A percentile compares a stretch with the other conserved stretches of the same genome.
Conservation (phyloP, 192 early-diverging fungal genomes). For the Coemansia sp. region DNA sequence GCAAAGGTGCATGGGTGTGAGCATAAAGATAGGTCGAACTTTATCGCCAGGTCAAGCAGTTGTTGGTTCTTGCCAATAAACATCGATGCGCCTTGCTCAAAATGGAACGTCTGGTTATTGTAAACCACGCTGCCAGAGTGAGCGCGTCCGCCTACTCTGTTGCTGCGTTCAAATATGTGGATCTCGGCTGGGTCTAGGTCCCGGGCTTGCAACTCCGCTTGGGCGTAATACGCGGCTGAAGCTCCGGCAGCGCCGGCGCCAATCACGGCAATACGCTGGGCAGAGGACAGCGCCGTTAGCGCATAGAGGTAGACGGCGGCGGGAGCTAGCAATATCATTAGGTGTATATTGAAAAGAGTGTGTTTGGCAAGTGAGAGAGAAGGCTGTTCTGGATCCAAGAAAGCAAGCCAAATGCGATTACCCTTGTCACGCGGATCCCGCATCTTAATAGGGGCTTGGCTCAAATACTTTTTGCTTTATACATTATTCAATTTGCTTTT, state of each 20-base stretch:
- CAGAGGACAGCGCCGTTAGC: background rate
- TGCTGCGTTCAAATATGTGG: conserved; percentile 31
- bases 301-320: background rate
- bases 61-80: conserved; percentile 36
- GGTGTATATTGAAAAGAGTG: background rate
- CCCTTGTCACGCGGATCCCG: conserved; percentile 4
- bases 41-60: conserved; percentile 22
- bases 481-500: background rate
- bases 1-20: conserved; percentile 36
- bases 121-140: conserved; percentile 19
- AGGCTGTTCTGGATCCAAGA: background rate
- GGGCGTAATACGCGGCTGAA: conserved; percentile 20
- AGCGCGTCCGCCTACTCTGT: conserved; percentile 25
- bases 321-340: background rate
- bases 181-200: conserved; percentile 15
- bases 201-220: conserved; percentile 12
- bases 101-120: conserved; percentile 22
- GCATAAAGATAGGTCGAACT: conserved; percentile 36
- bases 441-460: background rate
- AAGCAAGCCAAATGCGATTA: background rate
- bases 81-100: conserved; percentile 40
- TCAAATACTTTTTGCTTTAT: background rate
- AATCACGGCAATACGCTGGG: conserved; percentile 17
- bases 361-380: background rate
- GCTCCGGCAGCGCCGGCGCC: conserved; percentile 28